phyloP scores from a whole-genome alignment of 129 eudicot genomes.

The Chrysanthemum makinoi region DNA sequence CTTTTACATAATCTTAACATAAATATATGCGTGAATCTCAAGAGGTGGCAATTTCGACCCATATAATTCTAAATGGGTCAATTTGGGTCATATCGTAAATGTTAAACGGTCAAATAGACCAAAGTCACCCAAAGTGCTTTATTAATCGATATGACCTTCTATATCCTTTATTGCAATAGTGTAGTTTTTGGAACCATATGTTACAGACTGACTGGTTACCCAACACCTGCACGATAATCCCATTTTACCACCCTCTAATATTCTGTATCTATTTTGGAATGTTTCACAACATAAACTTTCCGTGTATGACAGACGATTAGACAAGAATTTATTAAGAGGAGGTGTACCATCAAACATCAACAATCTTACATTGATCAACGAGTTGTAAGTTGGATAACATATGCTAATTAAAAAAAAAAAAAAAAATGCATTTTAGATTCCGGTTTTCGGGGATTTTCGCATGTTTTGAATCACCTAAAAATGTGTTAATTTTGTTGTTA shows the following conservation, averaged over 20 bases:
- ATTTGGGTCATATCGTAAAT: background rate
- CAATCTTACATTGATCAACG: slow-evolving; percentile 53
- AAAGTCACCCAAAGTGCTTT: too few relatives aligned
- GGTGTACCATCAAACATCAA: slow-evolving; percentile 63
- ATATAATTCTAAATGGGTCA: background rate
- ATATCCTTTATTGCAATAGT: too few relatives aligned
- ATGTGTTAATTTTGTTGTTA: slow-evolving; percentile 4
- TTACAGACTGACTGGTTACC: too few relatives aligned
- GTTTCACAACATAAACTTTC: background rate
- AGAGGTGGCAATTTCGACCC: background rate
- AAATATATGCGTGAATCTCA: too few relatives aligned
- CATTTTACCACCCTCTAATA: too few relatives aligned
- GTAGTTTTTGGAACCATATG: too few relatives aligned
- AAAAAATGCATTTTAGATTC: background rate
- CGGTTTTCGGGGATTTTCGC: background rate
- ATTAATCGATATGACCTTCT: too few relatives aligned
- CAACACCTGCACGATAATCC: too few relatives aligned
- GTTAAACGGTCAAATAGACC: too few relatives aligned
- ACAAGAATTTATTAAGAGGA: slow-evolving; percentile 61
- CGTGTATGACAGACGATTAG: slow-evolving; percentile 58
- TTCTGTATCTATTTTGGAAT: background rate
- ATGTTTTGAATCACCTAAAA: slow-evolving; percentile 2
- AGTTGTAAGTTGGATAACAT: slow-evolving; percentile 60
- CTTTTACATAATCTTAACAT: slow-evolving; percentile 19
- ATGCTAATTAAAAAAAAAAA: background rate